These are phyloP conservation scores for Botrytis fabae DNA, from an alignment of 2,329 filamentous ascomycete genomes.

Conservation along the genomic window DNA sequence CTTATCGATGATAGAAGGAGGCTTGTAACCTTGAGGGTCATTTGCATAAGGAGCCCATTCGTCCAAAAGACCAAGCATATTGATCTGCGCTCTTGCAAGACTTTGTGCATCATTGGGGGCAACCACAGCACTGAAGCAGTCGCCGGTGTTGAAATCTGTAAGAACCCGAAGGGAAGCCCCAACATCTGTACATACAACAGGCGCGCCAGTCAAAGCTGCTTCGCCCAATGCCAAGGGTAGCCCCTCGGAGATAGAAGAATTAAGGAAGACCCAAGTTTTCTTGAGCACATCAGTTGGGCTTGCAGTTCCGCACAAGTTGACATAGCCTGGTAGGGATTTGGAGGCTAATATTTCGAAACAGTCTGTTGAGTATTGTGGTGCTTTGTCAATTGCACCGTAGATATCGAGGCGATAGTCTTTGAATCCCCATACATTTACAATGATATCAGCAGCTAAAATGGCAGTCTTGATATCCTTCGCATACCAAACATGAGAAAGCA, in stretches of 20 bases:
- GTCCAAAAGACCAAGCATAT: conserved; percentile 60
- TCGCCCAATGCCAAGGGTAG: conserved; percentile 58
- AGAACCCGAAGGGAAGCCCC: conserved; percentile 56
- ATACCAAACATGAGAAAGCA: conserved; percentile 60
- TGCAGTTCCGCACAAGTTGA: conserved; percentile 46
- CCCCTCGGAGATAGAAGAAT: conserved; percentile 57
- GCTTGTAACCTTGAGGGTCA: conserved; percentile 16
- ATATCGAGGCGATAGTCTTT: conserved; percentile 62
- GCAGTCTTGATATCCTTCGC: conserved; percentile 65
- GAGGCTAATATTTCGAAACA: conserved; percentile 47
- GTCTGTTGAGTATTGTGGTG: conserved; percentile 61
- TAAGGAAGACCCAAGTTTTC: conserved; percentile 53
- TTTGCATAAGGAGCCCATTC: conserved; percentile 61
- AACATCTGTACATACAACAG: conserved; percentile 57
- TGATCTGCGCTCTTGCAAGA: conserved; percentile 62
- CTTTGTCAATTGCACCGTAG: conserved; percentile 63
- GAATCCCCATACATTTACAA: conserved; percentile 66
- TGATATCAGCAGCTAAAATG: conserved; percentile 62
- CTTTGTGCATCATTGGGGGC: conserved; percentile 63
- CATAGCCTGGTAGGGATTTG: conserved; percentile 35
- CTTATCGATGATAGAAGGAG: conserved; percentile 33
- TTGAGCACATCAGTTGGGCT: conserved; percentile 45
- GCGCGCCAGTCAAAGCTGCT: conserved; percentile 56
- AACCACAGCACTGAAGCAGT: conserved; percentile 60
- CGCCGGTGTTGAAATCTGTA: conserved; percentile 52